Percentiles rank a stretch among this genome's conserved stretches.
Conservation (phyloP, 1,139 yeast genomes). For the Pichia sp. region DNA sequence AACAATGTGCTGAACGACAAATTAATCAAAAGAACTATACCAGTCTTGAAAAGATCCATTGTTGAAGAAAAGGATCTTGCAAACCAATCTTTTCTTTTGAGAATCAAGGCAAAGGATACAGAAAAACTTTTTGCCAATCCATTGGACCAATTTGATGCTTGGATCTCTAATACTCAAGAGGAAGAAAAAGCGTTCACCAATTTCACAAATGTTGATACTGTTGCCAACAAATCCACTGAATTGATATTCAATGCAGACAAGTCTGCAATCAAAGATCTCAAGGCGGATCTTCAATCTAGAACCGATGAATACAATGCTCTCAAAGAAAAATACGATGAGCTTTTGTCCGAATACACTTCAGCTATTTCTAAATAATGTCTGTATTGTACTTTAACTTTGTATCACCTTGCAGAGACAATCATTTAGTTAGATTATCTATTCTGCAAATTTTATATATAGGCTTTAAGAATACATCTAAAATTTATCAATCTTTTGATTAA, state of each 20-base stretch:
- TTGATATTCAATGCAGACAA: conserved; percentile 7
- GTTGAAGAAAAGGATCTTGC: conserved; percentile 33
- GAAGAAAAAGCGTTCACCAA: conserved; percentile 48
- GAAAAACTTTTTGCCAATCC: background rate
- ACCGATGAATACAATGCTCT: conserved; percentile 52
- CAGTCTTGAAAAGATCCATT: conserved; percentile 53
- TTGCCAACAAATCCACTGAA: conserved; percentile 2
- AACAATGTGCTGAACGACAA: conserved; percentile 30
- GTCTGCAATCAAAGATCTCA: conserved; percentile 28
- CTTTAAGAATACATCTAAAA: no score
- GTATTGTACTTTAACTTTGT: no score
- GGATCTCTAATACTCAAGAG: conserved; percentile 38
- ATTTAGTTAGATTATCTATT: no score
- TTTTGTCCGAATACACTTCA: conserved; percentile 42
- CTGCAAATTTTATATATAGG: no score
- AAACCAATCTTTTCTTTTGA: conserved; percentile 38
- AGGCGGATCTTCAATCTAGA: conserved; percentile 40
- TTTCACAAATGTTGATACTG: conserved; percentile 31
- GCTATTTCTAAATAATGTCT: no score
- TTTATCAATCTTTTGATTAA: no score
- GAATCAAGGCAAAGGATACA: conserved; percentile 6
- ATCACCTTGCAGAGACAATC: no score
- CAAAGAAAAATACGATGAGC: conserved; percentile 52
- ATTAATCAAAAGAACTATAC: conserved; percentile 31
- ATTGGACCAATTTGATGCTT: conserved; percentile 27